Base-by-base conservation (phyloP, 164 flowering plant species). In the Cinnamomum chago region DNA sequence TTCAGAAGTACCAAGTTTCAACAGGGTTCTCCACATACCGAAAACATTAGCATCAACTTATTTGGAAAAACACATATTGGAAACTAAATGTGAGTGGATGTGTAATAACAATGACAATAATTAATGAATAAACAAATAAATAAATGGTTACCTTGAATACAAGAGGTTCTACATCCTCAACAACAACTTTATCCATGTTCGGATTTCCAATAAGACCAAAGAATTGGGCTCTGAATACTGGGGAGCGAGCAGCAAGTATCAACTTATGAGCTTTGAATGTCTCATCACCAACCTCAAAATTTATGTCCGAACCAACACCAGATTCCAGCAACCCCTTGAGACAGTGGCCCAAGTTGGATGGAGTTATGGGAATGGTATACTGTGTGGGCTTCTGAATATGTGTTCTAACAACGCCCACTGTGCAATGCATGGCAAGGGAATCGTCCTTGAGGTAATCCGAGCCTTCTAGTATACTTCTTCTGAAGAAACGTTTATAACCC, bases 211-310 rank as follows among this genome's bases (percentile, higher is more conserved):
- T 76, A 68, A 84, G 85, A 35, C 98, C 98, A 84, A 88, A 94
- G 79, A 94, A 90, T 72, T 92, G 97, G 14, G 98, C 97, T 84
- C 86, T 86, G 69, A 92, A 94, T 27, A 94, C 98, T 73, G 97
- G 97, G 67, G 97, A 94, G 66, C 98, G 93, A 74, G 97, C 95
- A 71, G 98, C 98, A 67, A 94, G 90, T 60, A 94, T 82, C 88
- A 92, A 79, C 75, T 94, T 94, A 78, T 94, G 98, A 70, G 97
- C 97, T 80, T 83, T 88, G 73, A 88, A 91, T 17, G 78, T 81
- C 79, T 94, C 94, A 51, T 83, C 91, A 0, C 90, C 92, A 81
- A 94, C 95, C 77, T 84, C 84, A 64, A 94, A 91, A 65, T 65
- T 77, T 74, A 94, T 78, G 78, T 94, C 98, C 74, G 88, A 83